A percentile compares a stretch with the other conserved stretches of the same genome.
Conservation (phyloP, 164 flowering plant species). For the Warburgia ugandensis region DNA sequence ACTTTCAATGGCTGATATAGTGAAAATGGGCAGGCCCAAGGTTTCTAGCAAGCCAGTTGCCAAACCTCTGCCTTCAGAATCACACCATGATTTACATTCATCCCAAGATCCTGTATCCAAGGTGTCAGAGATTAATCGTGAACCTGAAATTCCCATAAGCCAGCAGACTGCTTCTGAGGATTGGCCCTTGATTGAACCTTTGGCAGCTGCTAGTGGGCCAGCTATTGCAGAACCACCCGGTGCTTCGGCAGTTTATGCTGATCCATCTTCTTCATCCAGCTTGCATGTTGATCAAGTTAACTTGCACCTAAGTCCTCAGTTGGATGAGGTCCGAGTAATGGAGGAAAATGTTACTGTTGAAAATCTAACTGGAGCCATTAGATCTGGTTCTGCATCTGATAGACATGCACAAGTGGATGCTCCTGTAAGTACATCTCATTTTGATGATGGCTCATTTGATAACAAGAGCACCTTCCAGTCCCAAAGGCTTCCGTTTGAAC, state of each 20-base stretch:
- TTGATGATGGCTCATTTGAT: conserved; percentile 44
- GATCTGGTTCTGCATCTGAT: conserved; percentile 34
- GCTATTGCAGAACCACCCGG: conserved; percentile 21
- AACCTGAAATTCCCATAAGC: conserved; percentile 40
- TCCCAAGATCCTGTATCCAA: conserved; percentile 32
- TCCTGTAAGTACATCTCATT: conserved; percentile 33
- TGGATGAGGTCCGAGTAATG: conserved; percentile 32
- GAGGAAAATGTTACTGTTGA: conserved; percentile 27
- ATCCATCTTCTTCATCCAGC: conserved; percentile 14
- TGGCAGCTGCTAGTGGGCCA: conserved; percentile 22
- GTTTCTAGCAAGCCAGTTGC: too few species aligned
- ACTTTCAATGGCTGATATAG: conserved; percentile 96
- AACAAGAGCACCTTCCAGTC: conserved; percentile 36
- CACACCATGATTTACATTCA: conserved; percentile 25
- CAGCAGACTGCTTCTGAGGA: too few species aligned
- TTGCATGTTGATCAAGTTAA: conserved; percentile 20
- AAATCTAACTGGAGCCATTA: conserved; percentile 26
- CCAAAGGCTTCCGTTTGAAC: conserved; percentile 36
- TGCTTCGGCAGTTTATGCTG: conserved; percentile 22
- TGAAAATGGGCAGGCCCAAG: conserved; percentile 95
- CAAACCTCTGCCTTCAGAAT: conserved; percentile 19
- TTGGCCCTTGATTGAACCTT: too few species aligned
- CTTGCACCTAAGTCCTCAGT: conserved; percentile 25
- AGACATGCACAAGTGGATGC: conserved; percentile 40
- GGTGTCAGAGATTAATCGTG: conserved; percentile 30